Base-by-base conservation (phyloP, 176 grass and related monocot genomes). In the Carex kokanica region DNA sequence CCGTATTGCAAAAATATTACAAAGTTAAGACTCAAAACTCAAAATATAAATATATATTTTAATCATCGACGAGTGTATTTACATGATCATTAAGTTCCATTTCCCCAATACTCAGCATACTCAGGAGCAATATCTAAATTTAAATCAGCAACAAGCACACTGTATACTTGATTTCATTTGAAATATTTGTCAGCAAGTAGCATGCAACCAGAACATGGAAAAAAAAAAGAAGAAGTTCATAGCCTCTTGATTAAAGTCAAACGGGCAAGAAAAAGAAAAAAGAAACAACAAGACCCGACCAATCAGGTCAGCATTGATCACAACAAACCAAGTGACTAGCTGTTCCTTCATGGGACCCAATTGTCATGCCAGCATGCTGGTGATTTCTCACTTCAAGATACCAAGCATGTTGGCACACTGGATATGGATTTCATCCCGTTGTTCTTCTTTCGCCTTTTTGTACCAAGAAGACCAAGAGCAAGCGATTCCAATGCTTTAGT, bases 401-500 rank as follows among this genome's bases (percentile, higher is more conserved):
- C 45, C 10, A 11, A 49, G 45, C 45, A 49, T 49, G 45, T 49
- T 10, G 45, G 10, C 9, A 49, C 45, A 49, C 45, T 49, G 45
- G 45, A 49, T 49, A 49, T 49, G 45, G 45, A 64, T 27, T 64
- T 64, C 23, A 29, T 64, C 61, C 3, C 3, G 14, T 64, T 67
- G 34, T 43, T 41, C 15, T 11, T 43, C 66, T n/a, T 43, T 17
- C 17, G 2, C 29, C 6, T 38, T 10, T 38, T n/a, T 16, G 32
- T 70, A 70, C 66, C 36, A 20, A 70, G 66, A 70, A 41, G 66
- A 11, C 36, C 66, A 17, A 70, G 18, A 70, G 66, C 66, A 7
- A 41, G 31, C 20, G 66, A 70, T 4, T 98, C 92, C 43, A 98
- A 82, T 79, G 87, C 95, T 85, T 89, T 90, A 52, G 90, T 72